Percentiles rank a stretch among this genome's conserved stretches.
Conservation (phyloP, 805 yeast genomes). For the Cyberlindnera maritima region DNA sequence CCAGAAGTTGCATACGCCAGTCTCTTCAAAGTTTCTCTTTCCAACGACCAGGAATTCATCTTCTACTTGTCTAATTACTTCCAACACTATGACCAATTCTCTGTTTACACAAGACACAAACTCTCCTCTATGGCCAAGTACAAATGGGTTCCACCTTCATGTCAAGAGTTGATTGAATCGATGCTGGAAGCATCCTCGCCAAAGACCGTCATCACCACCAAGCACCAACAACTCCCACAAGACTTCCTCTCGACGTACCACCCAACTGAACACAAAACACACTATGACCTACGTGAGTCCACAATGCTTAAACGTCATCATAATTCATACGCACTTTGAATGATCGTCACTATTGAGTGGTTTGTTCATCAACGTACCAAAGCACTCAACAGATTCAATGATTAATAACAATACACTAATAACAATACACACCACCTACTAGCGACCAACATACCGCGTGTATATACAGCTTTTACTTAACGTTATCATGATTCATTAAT, state of each 20-base stretch:
- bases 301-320: constrained; percentile 8
- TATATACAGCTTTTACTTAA: too few relatives aligned
- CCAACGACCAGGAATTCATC: background rate
- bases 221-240: background rate
- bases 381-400: too few relatives aligned
- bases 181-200: background rate
- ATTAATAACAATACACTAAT: too few relatives aligned
- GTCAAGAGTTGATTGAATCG: background rate
- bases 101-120: background rate
- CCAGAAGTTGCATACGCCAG: background rate
- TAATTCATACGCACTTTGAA: background rate
- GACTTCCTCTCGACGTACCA: background rate
- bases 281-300: constrained; percentile 11
- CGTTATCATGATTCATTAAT: too few relatives aligned
- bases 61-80: constrained; percentile 1
- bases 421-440: too few relatives aligned
- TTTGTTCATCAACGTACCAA: too few relatives aligned
- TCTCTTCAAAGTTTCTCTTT: constrained; percentile 1
- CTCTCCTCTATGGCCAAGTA: background rate
- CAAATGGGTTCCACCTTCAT: constrained; percentile 2
- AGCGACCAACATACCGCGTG: too few relatives aligned
- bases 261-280: constrained; percentile 2
- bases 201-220: background rate
- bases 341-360: too few relatives aligned
- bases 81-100: background rate